Evolutionary conservation across 345 rosid genomes (phyloP).

Genomic region (Corymbia maculata): DNA sequence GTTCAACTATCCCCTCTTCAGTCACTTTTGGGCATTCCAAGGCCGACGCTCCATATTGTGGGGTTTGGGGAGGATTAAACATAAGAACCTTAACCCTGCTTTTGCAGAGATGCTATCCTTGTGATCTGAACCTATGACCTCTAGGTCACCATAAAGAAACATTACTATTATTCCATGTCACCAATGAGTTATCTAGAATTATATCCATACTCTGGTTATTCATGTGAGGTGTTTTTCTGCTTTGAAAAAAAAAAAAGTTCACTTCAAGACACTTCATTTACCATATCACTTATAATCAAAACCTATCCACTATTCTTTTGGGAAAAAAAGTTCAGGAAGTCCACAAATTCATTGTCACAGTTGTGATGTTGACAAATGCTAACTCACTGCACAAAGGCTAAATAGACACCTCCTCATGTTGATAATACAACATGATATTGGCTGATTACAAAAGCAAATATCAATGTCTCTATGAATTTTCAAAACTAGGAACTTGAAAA

Average conservation of each 20-base stretch:
- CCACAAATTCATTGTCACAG: background rate
- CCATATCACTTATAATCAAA: background rate
- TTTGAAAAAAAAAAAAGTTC: background rate
- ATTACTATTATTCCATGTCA: background rate
- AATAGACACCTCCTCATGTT: background rate
- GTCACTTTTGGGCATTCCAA: background rate
- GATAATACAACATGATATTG: background rate
- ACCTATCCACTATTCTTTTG: background rate
- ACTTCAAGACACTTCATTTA: background rate
- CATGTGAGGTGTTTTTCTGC: background rate
- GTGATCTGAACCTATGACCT: background rate
- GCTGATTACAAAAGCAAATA: background rate
- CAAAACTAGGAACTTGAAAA: background rate
- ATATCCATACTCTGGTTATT: background rate
- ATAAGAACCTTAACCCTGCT: background rate
- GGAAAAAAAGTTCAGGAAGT: background rate
- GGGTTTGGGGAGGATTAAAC: background rate
- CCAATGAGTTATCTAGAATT: background rate
- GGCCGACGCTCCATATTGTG: background rate
- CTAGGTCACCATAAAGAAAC: background rate
- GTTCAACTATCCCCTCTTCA: background rate
- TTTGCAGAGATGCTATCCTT: background rate
- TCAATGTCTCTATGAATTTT: background rate
- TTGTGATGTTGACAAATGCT: background rate
- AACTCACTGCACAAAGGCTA: background rate